Conservation (phyloP, 768 basidiomycete species). For the Sistotremastrum suecicum region DNA sequence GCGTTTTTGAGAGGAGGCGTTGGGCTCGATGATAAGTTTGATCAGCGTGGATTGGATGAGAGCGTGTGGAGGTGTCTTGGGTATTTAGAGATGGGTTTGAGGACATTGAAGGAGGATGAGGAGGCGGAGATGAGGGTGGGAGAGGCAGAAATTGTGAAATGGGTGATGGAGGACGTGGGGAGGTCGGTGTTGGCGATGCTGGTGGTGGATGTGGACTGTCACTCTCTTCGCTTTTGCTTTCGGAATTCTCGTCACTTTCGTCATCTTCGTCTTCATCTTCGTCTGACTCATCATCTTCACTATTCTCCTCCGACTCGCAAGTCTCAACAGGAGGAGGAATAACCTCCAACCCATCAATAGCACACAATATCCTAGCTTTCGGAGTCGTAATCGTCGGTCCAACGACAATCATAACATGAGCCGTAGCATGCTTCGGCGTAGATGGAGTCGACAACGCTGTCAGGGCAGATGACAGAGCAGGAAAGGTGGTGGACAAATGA, state of each 20-base stretch:
- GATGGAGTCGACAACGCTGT: constrained; percentile 17
- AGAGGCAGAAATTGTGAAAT: too few relatives aligned
- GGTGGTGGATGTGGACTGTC: too few relatives aligned
- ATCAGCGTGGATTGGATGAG: too few relatives aligned
- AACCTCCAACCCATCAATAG: constrained; percentile 48
- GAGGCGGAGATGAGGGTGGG: too few relatives aligned
- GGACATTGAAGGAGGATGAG: too few relatives aligned
- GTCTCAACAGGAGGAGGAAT: constrained; percentile 16
- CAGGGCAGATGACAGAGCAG: constrained; percentile 54
- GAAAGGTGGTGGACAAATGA: constrained; percentile 63
- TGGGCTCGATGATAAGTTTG: too few relatives aligned
- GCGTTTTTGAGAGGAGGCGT: too few relatives aligned
- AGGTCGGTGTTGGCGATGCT: too few relatives aligned
- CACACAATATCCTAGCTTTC: constrained; percentile 45
- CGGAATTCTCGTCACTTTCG: background rate
- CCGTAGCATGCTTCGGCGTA: constrained; percentile 16
- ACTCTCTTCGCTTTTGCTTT: too few relatives aligned
- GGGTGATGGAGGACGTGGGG: too few relatives aligned
- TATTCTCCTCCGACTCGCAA: constrained; percentile 1
- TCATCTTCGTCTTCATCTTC: constrained; percentile 7
- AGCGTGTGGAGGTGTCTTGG: too few relatives aligned
- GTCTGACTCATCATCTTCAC: constrained; percentile 2
- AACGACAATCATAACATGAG: constrained; percentile 47
- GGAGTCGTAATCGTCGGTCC: constrained; percentile 52
- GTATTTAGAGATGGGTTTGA: too few relatives aligned